Evolutionary conservation across 331 rosid genomes (phyloP), one percentile per base, ranked within the genome.

Genomic region (Stylosanthes scabra): DNA sequence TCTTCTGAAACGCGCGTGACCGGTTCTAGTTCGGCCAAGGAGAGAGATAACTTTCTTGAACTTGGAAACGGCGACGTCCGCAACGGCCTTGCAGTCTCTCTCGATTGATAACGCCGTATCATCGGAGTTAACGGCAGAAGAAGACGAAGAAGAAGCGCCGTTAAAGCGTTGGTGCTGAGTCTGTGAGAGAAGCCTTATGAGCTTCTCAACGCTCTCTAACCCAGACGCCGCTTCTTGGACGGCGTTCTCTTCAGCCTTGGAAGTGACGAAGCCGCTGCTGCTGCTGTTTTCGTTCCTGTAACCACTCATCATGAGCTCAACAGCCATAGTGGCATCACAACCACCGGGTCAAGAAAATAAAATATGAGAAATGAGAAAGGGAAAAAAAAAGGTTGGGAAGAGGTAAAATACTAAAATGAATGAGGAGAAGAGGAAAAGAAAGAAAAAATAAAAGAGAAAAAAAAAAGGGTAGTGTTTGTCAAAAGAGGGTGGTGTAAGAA

Each of bases 151-250:
- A 49, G 47, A 52, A 54, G 3, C n/a, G n/a, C 2, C 6, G 57
- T 49, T 49, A 44, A 27, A 12, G 15, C 11, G 51, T 12, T 71
- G 80, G 13, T 66, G 80, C 20, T 61, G 85, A 6, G 52, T 60
- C 28, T 27, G 90, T 72, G 83, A 74, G 40, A 83, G 84, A 12
- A 83, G 34, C 44, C 68, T 72, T 7, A 87, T 86, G 47, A 90
- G 87, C 52, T 84, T 90, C 45, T 83, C 84, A 4, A 88, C 91
- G 82, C 89, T 86, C 40, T 90, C 89, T 29, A 90, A 81, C 34
- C 91, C 93, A 14, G 93, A 86, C 1, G 97, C 93, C 2, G 96
- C 96, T 80, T 90, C 93, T 45, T 85, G 82, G 8, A 88, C 96
- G 16, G 88, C 96, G 72, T 75, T 69, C 5, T 87, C 85, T 71